A percentile compares a stretch with the other conserved stretches of the same genome.
phyloP scores from a whole-genome alignment of 768 basidiomycete genomes.

The Lepiota venenata region DNA sequence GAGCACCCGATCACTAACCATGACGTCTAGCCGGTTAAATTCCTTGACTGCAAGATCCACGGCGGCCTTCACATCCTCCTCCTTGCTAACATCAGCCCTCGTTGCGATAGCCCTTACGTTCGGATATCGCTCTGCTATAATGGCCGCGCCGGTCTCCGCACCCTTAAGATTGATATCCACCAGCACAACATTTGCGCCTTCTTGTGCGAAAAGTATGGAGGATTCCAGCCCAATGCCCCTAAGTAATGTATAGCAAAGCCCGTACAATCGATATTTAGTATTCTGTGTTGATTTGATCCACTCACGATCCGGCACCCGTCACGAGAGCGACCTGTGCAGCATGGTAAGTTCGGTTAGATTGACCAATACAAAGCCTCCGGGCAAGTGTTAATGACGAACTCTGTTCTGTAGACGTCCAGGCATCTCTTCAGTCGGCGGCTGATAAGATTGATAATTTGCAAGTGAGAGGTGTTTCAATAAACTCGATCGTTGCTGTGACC shows the following conservation, averaged over 20 bases:
- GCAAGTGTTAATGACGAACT: slow-evolving; percentile 28
- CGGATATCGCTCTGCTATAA: slow-evolving; percentile 65
- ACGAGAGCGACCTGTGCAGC: slow-evolving; percentile 62
- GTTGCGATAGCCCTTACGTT: slow-evolving; percentile 65
- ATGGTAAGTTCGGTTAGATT: slow-evolving; percentile 1
- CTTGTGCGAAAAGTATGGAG: slow-evolving; percentile 90
- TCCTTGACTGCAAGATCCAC: slow-evolving; percentile 77
- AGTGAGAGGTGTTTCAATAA: slow-evolving; percentile 8
- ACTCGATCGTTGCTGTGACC: neutral
- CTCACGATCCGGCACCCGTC: slow-evolving; percentile 89
- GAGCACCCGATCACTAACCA: slow-evolving; percentile 51
- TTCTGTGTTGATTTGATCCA: slow-evolving; percentile 12
- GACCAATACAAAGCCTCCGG: neutral
- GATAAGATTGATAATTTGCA: neutral
- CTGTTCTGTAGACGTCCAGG: slow-evolving; percentile 66
- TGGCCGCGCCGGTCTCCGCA: slow-evolving; percentile 60
- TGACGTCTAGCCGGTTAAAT: slow-evolving; percentile 93
- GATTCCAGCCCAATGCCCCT: slow-evolving; percentile 98
- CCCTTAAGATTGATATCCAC: slow-evolving; percentile 83
- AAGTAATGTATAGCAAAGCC: slow-evolving; percentile 15
- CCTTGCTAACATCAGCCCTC: slow-evolving; percentile 87
- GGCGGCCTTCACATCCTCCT: slow-evolving; percentile 77
- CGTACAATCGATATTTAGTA: slow-evolving; percentile 13
- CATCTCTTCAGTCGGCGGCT: slow-evolving; percentile 34
- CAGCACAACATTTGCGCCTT: slow-evolving; percentile 89